Evolutionary conservation across 345 rosid genomes (phyloP), one percentile per base, ranked within the genome.

Genomic region (Acer campestre): DNA sequence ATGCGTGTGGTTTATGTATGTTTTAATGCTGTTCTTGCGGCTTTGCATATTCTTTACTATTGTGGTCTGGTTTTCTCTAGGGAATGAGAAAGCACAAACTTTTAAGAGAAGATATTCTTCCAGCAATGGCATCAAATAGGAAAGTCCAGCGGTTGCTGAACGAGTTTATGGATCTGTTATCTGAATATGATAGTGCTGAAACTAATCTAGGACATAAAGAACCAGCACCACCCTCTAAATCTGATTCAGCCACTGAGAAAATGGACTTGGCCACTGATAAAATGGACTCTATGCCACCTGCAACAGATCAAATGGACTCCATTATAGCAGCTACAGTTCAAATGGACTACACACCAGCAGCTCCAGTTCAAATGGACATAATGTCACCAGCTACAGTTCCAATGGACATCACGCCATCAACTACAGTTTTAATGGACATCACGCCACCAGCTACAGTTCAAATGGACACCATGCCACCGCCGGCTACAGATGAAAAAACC

Each of bases 101-200:
- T 73, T 81, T 96, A 71, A 80, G 89, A 79, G 93, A 94, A 53
- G 98, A 94, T 81, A 88, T 97, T 84, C 98, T 97, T 77, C 98
- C 99, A 5, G 98, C 98, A 56, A 89, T 92, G 95, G 99, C 98
- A 68, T 85, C 98, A 42, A 97, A 97, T 82, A 85, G 99, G 68
- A 97, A 94, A 85, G 99, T 97, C 53, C 99, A 97, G 86, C 90
- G 98, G 46, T 86, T 97, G 48, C 97, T 97, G 58, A 92, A 90
- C 31, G 99, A 97, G 83, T 97, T 97, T 77, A 89, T 94, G 89
- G 95, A 97, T 87, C 94, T 92, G 59, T 82, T 97, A 20, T 94
- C 98, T 53, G 99, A 97, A 84, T 97, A 94, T 75, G 94, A 82
- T 78, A 86, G 80, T 70, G 42, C 81, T 3, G 91, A 87, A 68